Percentiles rank a stretch among this genome's conserved stretches.
phyloP scores from a whole-genome alignment of 139 green algal species.

The Haematococcus lacustris region DNA sequence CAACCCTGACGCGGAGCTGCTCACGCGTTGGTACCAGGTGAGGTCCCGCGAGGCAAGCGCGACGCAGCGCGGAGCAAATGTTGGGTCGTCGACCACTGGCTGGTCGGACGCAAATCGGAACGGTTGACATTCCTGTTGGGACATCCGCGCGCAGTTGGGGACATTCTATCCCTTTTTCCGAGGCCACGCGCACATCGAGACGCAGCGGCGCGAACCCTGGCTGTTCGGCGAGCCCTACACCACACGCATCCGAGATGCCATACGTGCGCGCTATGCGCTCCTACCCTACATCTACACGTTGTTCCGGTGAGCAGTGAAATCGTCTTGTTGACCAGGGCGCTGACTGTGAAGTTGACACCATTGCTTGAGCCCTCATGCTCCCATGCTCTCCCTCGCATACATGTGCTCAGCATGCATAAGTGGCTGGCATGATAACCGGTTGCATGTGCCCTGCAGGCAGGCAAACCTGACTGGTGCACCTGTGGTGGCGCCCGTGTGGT shows the following conservation, averaged over 20 bases:
- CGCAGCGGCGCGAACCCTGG: conserved; percentile 94
- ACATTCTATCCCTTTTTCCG: conserved; percentile 97
- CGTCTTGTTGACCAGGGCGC: too few relatives aligned
- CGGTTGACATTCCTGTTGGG: too few relatives aligned
- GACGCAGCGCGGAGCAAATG: too few relatives aligned
- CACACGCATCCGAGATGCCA: conserved; percentile 68
- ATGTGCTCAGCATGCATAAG: too few relatives aligned
- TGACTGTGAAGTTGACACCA: not conserved
- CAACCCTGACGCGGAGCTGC: conserved; percentile 90
- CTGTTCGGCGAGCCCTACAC: conserved; percentile 87
- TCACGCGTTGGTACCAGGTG: conserved; percentile 85
- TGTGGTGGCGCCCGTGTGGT: conserved; percentile 88
- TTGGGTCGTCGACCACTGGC: too few relatives aligned
- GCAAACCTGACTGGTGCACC: conserved; percentile 71
- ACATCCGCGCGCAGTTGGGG: conserved; percentile 83
- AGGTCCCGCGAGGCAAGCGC: too few relatives aligned
- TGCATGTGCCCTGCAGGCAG: conserved; percentile 17
- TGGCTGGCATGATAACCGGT: too few relatives aligned
- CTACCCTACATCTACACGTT: conserved; percentile 97
- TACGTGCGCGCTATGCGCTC: conserved; percentile 81
- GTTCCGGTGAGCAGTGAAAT: conserved; percentile 54
- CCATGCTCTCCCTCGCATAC: too few relatives aligned
- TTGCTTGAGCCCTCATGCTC: not conserved
- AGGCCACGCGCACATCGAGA: conserved; percentile 94
- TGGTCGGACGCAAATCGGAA: too few relatives aligned